phyloP scores from a whole-genome alignment of 2,329 filamentous ascomycete species.

The Scedosporium apiospermum region DNA sequence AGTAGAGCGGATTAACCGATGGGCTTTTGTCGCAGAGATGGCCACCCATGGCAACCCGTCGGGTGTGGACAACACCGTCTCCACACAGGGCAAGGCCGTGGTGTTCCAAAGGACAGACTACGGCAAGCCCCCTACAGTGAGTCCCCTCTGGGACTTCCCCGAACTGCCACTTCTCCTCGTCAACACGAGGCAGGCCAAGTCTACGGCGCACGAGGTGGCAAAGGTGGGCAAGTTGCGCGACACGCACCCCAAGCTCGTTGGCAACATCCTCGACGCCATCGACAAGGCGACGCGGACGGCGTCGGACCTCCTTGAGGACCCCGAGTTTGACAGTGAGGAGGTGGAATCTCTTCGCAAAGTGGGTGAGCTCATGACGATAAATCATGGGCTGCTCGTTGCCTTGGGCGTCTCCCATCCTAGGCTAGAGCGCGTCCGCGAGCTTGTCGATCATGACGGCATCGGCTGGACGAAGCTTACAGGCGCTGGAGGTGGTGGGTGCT shows the following conservation, averaged over 20 bases:
- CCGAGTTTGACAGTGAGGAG: conserved; percentile 58
- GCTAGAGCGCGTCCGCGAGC: conserved; percentile 80
- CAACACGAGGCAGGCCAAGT: conserved; percentile 80
- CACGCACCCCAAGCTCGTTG: conserved; percentile 66
- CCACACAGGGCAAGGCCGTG: conserved; percentile 88
- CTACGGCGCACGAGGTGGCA: conserved; percentile 73
- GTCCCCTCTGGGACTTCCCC: conserved; percentile 76
- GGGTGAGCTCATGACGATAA: conserved; percentile 84
- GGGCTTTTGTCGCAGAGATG: conserved; percentile 96
- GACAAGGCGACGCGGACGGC: conserved; percentile 58
- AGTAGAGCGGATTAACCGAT: conserved; percentile 90
- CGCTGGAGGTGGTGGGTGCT: conserved; percentile 90
- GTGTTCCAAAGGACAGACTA: conserved; percentile 79
- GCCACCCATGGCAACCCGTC: conserved; percentile 96
- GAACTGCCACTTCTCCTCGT: conserved; percentile 84
- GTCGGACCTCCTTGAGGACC: conserved; percentile 42
- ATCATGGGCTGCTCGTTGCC: conserved; percentile 85
- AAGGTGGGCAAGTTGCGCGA: conserved; percentile 71
- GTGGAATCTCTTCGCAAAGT: conserved; percentile 59
- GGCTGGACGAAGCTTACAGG: conserved; percentile 98
- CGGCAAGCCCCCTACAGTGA: conserved; percentile 64
- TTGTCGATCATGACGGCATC: conserved; percentile 80
- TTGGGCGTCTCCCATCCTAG: conserved; percentile 91
- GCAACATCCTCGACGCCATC: conserved; percentile 75
- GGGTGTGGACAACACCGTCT: conserved; percentile 93